Evolutionary conservation across 306 rosid genomes (phyloP).

Genomic region (Rosa chinensis): DNA sequence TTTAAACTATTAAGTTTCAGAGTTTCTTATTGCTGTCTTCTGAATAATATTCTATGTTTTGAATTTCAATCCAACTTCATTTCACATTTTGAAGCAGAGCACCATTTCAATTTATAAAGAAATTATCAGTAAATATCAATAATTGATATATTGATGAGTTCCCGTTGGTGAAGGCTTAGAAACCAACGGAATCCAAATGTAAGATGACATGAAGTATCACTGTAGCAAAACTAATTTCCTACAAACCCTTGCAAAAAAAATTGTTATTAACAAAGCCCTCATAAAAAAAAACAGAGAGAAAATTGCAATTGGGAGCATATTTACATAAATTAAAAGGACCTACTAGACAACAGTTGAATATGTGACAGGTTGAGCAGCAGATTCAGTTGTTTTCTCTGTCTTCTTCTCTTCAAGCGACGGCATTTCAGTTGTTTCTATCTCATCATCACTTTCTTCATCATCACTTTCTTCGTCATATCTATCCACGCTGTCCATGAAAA

Average conservation of each 20-base stretch:
- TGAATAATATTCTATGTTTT: too few species aligned
- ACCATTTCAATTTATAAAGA: too few species aligned
- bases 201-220: too few species aligned
- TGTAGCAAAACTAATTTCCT: too few species aligned
- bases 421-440: conserved; percentile 25
- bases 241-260: background rate
- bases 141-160: too few species aligned
- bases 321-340: conserved; percentile 28
- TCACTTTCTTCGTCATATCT: conserved; percentile 53
- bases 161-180: too few species aligned
- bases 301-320: conserved; percentile 24
- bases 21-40: too few species aligned
- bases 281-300: background rate
- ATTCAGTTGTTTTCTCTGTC: conserved; percentile 27
- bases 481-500: conserved; percentile 59
- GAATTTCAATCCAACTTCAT: too few species aligned
- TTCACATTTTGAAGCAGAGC: too few species aligned
- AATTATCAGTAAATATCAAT: too few species aligned
- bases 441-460: conserved; percentile 48
- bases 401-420: conserved; percentile 48
- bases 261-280: background rate
- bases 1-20: too few species aligned
- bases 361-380: conserved; percentile 28
- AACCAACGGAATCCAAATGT: too few species aligned
- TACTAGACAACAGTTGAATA: conserved; percentile 4